These are phyloP conservation scores for Leishmania turanica DNA, from an alignment of 208 protist species.

Conservation along the genomic window DNA sequence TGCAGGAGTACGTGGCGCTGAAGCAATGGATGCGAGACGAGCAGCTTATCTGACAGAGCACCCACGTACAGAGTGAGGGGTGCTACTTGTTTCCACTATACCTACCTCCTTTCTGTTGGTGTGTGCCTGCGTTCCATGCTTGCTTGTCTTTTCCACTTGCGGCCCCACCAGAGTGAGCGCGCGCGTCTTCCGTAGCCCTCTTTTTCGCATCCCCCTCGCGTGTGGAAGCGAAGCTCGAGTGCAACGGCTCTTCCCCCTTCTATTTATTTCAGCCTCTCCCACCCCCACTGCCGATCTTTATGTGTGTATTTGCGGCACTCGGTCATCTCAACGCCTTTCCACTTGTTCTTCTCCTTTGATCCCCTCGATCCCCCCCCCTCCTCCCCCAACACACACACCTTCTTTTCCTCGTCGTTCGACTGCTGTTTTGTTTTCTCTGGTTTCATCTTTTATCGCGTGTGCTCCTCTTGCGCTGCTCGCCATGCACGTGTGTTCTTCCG, in stretches of 20 bases:
- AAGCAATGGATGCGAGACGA: conserved; percentile 66
- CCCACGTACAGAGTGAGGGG: neutral
- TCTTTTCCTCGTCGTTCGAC: neutral
- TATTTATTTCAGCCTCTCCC: neutral
- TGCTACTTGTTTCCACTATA: neutral
- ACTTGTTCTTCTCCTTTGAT: neutral
- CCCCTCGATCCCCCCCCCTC: neutral
- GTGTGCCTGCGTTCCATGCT: neutral
- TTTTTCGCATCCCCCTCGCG: neutral
- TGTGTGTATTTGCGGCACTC: neutral
- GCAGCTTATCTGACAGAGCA: conserved; percentile 32
- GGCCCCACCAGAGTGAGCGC: too few species aligned
- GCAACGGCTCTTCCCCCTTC: neutral
- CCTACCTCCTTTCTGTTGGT: neutral
- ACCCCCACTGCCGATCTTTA: neutral
- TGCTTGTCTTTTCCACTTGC: neutral
- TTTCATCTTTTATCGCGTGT: neutral
- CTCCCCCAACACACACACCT: neutral
- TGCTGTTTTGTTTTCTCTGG: neutral
- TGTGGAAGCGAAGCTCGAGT: neutral
- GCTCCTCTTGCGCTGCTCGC: neutral
- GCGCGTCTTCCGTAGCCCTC: neutral
- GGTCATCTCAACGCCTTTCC: neutral
- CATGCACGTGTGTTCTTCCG: neutral
- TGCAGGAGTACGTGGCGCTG: conserved; percentile 78